Evolutionary conservation across 2,329 filamentous ascomycete genomes (phyloP).

Genomic region (Fusarium sp.): DNA sequence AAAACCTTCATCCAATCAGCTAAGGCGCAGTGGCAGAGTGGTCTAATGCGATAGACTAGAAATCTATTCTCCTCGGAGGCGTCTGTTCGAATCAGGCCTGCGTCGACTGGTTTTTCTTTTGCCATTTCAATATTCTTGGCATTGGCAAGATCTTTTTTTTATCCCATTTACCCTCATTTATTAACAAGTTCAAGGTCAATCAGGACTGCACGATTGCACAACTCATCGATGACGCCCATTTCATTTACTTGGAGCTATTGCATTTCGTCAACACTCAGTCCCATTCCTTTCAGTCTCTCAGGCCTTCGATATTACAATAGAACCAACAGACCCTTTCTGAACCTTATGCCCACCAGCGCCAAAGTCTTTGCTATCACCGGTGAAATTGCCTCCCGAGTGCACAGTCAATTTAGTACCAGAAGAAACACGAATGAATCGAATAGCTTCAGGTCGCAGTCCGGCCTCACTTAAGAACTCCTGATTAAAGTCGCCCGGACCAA

Average conservation of each 20-base stretch:
- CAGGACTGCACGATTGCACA: too few species aligned
- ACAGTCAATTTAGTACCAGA: background rate
- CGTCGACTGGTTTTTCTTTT: conserved; percentile 25
- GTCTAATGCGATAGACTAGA: conserved; percentile 38
- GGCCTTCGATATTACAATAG: background rate
- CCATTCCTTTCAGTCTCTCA: accelerated
- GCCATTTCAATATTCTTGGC: too few species aligned
- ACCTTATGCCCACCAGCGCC: background rate
- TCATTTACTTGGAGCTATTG: too few species aligned
- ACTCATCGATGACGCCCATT: too few species aligned
- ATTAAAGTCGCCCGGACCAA: conserved; percentile 7
- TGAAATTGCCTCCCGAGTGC: background rate
- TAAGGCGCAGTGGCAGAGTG: conserved; percentile 34
- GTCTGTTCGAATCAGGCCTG: conserved; percentile 37
- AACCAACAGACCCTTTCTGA: background rate
- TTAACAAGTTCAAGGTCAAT: too few species aligned
- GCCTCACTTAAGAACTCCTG: conserved; percentile 12
- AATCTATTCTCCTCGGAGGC: conserved; percentile 36
- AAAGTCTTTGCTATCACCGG: background rate
- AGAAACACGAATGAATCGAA: conserved; percentile 9
- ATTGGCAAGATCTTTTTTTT: background rate
- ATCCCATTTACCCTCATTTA: background rate
- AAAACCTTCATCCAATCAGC: conserved; percentile 6
- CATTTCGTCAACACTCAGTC: too few species aligned
- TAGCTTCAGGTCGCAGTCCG: background rate